Conservation (phyloP, 495 filamentous ascomycete species). For the Cercophora sp. region DNA sequence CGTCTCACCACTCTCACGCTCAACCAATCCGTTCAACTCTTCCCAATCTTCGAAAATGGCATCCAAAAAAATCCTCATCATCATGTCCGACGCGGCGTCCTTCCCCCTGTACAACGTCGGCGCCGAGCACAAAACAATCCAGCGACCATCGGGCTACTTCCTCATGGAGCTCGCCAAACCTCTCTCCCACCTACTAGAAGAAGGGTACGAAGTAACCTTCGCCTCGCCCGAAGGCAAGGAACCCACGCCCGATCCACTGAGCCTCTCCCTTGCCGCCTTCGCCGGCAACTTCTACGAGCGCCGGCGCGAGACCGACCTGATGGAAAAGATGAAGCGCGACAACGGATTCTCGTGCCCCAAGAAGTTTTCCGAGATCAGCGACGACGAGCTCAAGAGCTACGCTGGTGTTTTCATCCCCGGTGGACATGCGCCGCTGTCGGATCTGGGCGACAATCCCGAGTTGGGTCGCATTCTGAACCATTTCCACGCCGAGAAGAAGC, state of each 20-base stretch:
- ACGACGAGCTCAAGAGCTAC: constrained; percentile 6
- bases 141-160: constrained; percentile 10
- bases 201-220: constrained; percentile 10
- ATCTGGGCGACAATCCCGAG: constrained; percentile 9
- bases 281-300: constrained; percentile 15
- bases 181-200: constrained; percentile 8
- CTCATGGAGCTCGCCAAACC: constrained; percentile 13
- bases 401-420: constrained; percentile 9
- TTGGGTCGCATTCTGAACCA: constrained; percentile 11
- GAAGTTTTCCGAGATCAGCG: constrained; percentile 7
- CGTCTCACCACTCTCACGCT: neutral
- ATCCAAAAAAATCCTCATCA: constrained; percentile 11
- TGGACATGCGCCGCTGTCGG: constrained; percentile 6
- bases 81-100: constrained; percentile 11
- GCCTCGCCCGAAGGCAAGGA: constrained; percentile 10
- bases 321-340: constrained; percentile 9
- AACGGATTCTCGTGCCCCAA: constrained; percentile 3
- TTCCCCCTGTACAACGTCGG: constrained; percentile 9
- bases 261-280: constrained; percentile 8
- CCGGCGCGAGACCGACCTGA: constrained; percentile 7
- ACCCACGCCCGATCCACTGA: constrained; percentile 8
- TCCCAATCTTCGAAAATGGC: constrained; percentile 4
- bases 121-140: constrained; percentile 6
- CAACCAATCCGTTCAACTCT: constrained; percentile 1
- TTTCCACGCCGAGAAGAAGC: constrained; percentile 2